Base-by-base conservation (phyloP, 345 rosid genomes). In the Eucalyptus virginea region DNA sequence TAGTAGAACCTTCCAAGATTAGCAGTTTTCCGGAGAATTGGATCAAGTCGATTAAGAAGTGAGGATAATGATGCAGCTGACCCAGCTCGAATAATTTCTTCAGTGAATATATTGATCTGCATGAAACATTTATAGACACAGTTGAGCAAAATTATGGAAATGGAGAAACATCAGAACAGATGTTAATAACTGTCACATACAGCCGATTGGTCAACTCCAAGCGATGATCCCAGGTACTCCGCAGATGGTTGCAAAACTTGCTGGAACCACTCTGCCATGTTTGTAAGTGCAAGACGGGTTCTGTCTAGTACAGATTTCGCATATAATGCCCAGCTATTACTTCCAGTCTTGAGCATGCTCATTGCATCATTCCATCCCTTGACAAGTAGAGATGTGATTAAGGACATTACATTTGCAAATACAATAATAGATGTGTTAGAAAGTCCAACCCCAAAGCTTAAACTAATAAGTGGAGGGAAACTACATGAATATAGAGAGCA, bases 81-180 rank as follows among this genome's bases (percentile, higher is more conserved):
- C 92, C 99, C 99, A 92, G 98, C 98, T 90, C 99, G 99, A 87
- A 97, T 92, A 77, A 98, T 94, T 94, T 98, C 99, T 93, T 98
- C 99, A 32, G 99, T 98, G 93, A 98, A 98, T 91, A 98, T 94
- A 90, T 92, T 92, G 89, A 97, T 91, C 99, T 98, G 94, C 60
- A 93, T 90, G 45, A 91, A 86, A 67, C 44, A 86, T 51, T 86
- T 52, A 19, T 52, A 88, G 52, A 89, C 47, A 77, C 16, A 21
- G 30, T 77, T 11, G 47, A 77, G 26, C 83, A 77, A 40, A 40
- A 40, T 77, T 40, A 77, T 37, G 24, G 83, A 77, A 77, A 40
- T 40, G 83, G 83, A 77, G 47, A 77, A 77, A 11, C 28, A 77
- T 77, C 83, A 77, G 83, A 77, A 37, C 83, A 77, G 47, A 90